Conservation (phyloP, 768 basidiomycete genomes). For the Termitomyces sp. region DNA sequence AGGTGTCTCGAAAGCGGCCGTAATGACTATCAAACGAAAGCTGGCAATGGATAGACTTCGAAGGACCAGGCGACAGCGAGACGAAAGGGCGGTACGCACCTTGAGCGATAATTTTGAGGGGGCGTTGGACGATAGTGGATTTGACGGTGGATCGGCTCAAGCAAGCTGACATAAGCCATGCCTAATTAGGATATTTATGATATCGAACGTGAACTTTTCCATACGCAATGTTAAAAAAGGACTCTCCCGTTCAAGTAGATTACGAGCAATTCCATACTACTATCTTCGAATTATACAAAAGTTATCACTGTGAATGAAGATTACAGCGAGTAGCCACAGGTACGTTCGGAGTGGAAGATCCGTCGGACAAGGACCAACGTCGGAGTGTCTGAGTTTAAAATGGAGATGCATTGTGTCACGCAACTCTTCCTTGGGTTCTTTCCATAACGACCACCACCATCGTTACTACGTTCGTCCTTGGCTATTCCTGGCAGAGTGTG, state of each 20-base stretch:
- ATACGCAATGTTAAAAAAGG: neutral
- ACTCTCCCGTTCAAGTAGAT: neutral
- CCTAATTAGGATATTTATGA: slow-evolving; percentile 3
- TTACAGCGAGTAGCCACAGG: neutral
- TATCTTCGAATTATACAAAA: neutral
- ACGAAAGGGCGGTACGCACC: slow-evolving; percentile 27
- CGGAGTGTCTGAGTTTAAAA: slow-evolving; percentile 35
- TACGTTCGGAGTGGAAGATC: neutral
- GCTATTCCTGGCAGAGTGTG: slow-evolving; percentile 40
- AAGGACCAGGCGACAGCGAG: slow-evolving; percentile 11
- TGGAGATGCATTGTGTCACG: slow-evolving; percentile 18
- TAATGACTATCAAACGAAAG: slow-evolving; percentile 20
- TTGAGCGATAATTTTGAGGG: slow-evolving; percentile 34
- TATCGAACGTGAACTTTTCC: neutral
- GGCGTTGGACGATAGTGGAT: slow-evolving; percentile 23
- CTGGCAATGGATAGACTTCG: slow-evolving; percentile 6
- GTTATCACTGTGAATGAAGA: neutral
- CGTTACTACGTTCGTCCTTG: slow-evolving; percentile 30
- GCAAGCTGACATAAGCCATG: slow-evolving; percentile 31
- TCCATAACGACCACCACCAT: slow-evolving; percentile 34
- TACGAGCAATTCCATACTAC: neutral
- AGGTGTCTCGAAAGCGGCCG: slow-evolving; percentile 9
- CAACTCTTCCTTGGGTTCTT: slow-evolving; percentile 18
- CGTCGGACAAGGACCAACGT: slow-evolving; percentile 12
- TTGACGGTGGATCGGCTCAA: slow-evolving; percentile 13